A percentile compares a stretch with the other conserved stretches of the same genome.
phyloP scores from a whole-genome alignment of 164 flowering plant genomes.

The Pachysandra terminalis region DNA sequence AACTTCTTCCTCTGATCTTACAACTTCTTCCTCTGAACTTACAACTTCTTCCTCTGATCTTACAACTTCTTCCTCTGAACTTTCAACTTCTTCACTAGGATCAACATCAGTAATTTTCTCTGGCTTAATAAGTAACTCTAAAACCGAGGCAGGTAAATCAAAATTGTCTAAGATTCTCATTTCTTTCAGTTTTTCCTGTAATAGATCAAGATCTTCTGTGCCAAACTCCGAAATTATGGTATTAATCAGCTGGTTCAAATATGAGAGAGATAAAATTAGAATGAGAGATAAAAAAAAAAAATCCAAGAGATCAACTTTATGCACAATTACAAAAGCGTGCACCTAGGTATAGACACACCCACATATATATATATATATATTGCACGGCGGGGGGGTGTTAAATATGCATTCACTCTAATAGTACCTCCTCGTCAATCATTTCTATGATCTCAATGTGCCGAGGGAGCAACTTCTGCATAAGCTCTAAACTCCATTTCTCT shows the following conservation, averaged over 20 bases:
- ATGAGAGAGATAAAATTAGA: conserved; percentile 15
- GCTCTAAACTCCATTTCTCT: conserved; percentile 96
- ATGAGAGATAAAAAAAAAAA: not conserved
- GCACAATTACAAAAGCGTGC: too few relatives aligned
- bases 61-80: conserved; percentile 2
- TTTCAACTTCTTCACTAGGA: conserved; percentile 12
- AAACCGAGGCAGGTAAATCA: conserved; percentile 55
- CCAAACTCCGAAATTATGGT: conserved; percentile 76
- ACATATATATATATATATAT: not conserved
- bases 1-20: conserved; percentile 7
- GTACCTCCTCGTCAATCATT: conserved; percentile 89
- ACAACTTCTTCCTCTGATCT: conserved; percentile 16
- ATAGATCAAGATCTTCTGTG: conserved; percentile 47
- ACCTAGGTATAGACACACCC: too few relatives aligned
- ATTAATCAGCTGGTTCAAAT: conserved; percentile 50
- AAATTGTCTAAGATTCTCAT: conserved; percentile 86
- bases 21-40: conserved; percentile 7
- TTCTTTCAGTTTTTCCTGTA: conserved; percentile 57
- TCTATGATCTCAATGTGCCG: conserved; percentile 93
- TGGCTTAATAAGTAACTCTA: conserved; percentile 43
- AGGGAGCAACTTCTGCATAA: conserved; percentile 89
- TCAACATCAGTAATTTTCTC: conserved; percentile 31
- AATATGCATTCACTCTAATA: not conserved
- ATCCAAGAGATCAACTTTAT: not conserved
- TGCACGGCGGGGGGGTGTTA: not conserved